phyloP scores from a whole-genome alignment of 495 filamentous ascomycete genomes.

The Staphylotrichum tortipilum region DNA sequence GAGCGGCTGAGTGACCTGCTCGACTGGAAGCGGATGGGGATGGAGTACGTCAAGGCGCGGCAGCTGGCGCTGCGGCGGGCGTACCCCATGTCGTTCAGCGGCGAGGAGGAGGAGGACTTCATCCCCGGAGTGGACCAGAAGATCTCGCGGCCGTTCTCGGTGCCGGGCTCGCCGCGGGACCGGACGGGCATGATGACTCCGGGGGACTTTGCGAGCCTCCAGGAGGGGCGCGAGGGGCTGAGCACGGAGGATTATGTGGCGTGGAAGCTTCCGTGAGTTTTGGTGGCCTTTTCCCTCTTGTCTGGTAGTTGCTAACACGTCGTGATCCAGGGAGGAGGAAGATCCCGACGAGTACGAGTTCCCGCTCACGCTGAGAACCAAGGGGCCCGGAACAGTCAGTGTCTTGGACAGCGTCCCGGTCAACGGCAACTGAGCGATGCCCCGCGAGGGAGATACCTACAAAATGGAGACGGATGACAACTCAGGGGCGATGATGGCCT shows the following conservation, averaged over 20 bases:
- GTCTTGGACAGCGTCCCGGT: constrained; percentile 31
- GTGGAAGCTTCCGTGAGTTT: constrained; percentile 92
- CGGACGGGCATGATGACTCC: constrained; percentile 97
- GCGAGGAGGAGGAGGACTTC: constrained; percentile 67
- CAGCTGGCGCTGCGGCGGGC: constrained; percentile 87
- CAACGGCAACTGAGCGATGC: constrained; percentile 29
- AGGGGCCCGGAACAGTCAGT: constrained; percentile 31
- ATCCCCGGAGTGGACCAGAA: constrained; percentile 87
- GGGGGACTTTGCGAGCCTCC: constrained; percentile 90
- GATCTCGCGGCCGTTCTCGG: constrained; percentile 85
- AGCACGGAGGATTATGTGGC: constrained; percentile 96
- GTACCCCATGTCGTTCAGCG: constrained; percentile 77
- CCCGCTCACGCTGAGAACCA: constrained; percentile 68
- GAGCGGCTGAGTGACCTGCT: constrained; percentile 89
- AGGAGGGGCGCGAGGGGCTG: constrained; percentile 87
- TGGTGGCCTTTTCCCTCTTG: not conserved
- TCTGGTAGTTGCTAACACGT: not conserved
- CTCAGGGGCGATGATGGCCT: not conserved
- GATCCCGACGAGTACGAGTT: constrained; percentile 90
- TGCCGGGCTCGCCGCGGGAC: constrained; percentile 84
- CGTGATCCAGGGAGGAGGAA: constrained; percentile 79
- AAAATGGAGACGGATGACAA: no score
- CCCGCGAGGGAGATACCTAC: no score
- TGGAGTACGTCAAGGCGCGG: constrained; percentile 97
- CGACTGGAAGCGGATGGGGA: constrained; percentile 98